These are phyloP conservation scores for Paraphoma sp. DNA, from an alignment of 2,329 filamentous ascomycete species.

Conservation along the genomic window DNA sequence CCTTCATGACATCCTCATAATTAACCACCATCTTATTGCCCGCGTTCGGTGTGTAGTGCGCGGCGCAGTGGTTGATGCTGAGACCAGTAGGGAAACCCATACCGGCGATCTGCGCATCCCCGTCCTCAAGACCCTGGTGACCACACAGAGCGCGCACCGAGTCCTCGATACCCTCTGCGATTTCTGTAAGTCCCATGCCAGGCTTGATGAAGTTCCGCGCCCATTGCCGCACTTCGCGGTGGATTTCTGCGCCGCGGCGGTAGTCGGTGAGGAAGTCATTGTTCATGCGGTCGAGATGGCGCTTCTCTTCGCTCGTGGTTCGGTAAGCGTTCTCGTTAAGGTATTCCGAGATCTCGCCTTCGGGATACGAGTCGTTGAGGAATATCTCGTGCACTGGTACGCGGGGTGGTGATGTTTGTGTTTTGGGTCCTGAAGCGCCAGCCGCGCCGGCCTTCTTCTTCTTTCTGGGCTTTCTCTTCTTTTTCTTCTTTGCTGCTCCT, in stretches of 20 bases:
- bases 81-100: constrained; percentile 89
- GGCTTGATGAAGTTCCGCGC: constrained; percentile 82
- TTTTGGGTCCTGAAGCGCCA: constrained; percentile 60
- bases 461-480: constrained; percentile 80
- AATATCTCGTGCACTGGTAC: constrained; percentile 77
- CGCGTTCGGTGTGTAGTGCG: constrained; percentile 86
- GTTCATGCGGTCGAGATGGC: constrained; percentile 80
- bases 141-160: constrained; percentile 78
- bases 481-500: constrained; percentile 72
- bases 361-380: constrained; percentile 73
- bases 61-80: constrained; percentile 83
- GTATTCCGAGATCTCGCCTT: constrained; percentile 81
- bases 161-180: constrained; percentile 87
- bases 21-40: constrained; percentile 78
- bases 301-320: constrained; percentile 84
- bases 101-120: constrained; percentile 77
- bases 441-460: constrained; percentile 64
- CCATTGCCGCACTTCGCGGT: constrained; percentile 85
- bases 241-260: constrained; percentile 84
- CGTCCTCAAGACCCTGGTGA: constrained; percentile 77
- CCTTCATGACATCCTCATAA: constrained; percentile 74
- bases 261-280: constrained; percentile 82
- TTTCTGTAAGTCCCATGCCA: constrained; percentile 79
- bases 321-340: constrained; percentile 77
- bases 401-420: constrained; percentile 78